Base-by-base conservation (phyloP, 805 yeast genomes). In the Kuraishia cidri region DNA sequence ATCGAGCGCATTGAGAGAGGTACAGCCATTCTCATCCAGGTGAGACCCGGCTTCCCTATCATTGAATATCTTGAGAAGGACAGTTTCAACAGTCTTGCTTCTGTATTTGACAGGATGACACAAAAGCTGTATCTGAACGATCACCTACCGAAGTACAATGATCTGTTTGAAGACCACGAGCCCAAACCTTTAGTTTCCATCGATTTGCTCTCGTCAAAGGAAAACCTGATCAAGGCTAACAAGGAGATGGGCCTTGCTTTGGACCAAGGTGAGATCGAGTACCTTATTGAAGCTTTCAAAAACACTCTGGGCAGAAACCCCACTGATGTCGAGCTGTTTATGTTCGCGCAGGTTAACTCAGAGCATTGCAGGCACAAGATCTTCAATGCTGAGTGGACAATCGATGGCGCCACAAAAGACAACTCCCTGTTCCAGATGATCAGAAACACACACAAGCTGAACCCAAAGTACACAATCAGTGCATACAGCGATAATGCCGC, bases 281-380 rank as follows among this genome's bases (percentile, higher is more conserved):
- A 92, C 59, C 71, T 92, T 50, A 71, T 78, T 47, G 65, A 74
- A 20, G 94, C 97, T 2, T 92, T 92, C 64, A 81, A 75, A 36
- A 67, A 79, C 32, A 70, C 69, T 22, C 63, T 80, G 43, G 76
- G 80, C 30, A 76, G 97, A 58, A 85, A 88, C 54, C 97, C 98
- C 34, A 90, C 97, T 21, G 98, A 92, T 58, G 97, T 87, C 16
- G 99, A 92, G 61, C 68, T 92, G 41, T 92, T 92, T 61, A 92
- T 92, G 97, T 92, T 92, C 66, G 99, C 98, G 26, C 99, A 92
- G 64, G 98, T 92, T 45, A 92, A 92, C 66, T 87, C 97, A 17
- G 99, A 92, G 62, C 99, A 92, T 64, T 92, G 99, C 67, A 84
- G 99, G 58, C 99, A 92, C 65, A 92, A 92, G 65, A 92, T 92